Evolutionary conservation across 2,329 filamentous ascomycete species (phyloP).

Genomic region (Akanthomyces lecanii): DNA sequence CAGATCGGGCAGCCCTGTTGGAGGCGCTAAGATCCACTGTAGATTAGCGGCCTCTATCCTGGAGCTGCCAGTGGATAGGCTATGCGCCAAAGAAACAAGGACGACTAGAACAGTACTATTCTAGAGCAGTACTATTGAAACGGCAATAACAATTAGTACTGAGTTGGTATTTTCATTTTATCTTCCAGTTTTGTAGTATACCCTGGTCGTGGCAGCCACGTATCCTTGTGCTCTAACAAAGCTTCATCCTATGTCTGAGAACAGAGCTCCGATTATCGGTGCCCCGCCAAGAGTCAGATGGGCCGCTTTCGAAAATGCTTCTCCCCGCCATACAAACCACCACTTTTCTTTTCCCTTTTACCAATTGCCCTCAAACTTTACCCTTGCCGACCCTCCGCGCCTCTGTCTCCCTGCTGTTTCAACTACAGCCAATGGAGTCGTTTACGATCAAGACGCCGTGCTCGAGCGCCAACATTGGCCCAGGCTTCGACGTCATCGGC

Average conservation of each 20-base stretch:
- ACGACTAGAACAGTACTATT: too few species aligned
- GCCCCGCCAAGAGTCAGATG: conserved; percentile 14
- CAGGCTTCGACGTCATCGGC: conserved; percentile 96
- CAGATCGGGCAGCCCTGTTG: conserved; percentile 1
- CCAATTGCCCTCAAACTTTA: neutral
- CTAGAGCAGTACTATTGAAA: too few species aligned
- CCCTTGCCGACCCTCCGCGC: neutral
- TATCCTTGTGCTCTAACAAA: neutral
- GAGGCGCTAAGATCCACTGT: neutral
- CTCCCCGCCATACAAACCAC: neutral
- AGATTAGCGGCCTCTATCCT: neutral
- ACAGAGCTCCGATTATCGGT: conserved; percentile 16
- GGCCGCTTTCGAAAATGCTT: neutral
- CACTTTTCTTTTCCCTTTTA: neutral
- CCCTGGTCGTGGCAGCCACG: neutral
- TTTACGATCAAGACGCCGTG: conserved; percentile 78
- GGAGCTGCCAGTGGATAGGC: too few species aligned
- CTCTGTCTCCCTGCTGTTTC: conserved; percentile 1
- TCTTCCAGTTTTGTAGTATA: too few species aligned
- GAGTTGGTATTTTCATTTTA: too few species aligned
- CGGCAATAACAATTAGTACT: too few species aligned
- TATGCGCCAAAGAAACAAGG: too few species aligned
- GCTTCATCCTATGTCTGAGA: neutral
- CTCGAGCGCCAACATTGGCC: conserved; percentile 96
- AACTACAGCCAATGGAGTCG: conserved; percentile 46